Conservation (phyloP, 2,329 filamentous ascomycete species). For the Nemania sp. region DNA sequence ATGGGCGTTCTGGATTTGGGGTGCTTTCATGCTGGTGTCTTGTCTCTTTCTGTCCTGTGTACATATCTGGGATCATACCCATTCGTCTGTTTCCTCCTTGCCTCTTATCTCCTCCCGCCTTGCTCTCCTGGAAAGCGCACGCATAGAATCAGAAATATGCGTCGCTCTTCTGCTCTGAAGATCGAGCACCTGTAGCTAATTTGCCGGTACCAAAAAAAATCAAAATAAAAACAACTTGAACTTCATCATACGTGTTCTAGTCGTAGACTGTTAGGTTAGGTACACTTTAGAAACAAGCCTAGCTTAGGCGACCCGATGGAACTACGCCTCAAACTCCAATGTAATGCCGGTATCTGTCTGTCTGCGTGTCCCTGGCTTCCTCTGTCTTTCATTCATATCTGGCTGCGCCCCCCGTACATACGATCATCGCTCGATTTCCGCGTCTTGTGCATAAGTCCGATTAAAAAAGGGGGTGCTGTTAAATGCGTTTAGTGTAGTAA, state of each 20-base stretch:
- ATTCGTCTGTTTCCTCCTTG: conserved; percentile 27
- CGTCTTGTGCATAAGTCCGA: conserved; percentile 2
- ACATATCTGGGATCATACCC: conserved; percentile 40
- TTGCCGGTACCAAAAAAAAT: background rate
- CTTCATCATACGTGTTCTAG: conserved; percentile 16
- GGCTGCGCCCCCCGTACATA: conserved; percentile 7
- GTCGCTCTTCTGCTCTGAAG: background rate
- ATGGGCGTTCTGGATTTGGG: conserved; percentile 40
- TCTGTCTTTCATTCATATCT: background rate
- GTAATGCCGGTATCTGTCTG: conserved; percentile 41
- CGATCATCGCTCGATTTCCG: background rate
- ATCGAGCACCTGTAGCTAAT: background rate
- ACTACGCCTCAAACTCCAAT: conserved; percentile 45
- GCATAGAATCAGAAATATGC: background rate
- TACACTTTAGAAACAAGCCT: conserved; percentile 11
- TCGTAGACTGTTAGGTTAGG: conserved; percentile 4
- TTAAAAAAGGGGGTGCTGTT: background rate
- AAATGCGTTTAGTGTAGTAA: conserved; percentile 8
- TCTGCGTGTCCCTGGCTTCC: background rate
- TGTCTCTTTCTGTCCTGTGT: conserved; percentile 25
- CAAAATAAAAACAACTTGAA: conserved; percentile 19
- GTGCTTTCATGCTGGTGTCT: conserved; percentile 32
- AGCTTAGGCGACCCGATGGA: conserved; percentile 8
- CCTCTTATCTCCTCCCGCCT: background rate
- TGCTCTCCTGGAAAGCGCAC: background rate